Conservation (phyloP, 2,329 filamentous ascomycete genomes). For the Fusarium neocosmosporiellum region DNA sequence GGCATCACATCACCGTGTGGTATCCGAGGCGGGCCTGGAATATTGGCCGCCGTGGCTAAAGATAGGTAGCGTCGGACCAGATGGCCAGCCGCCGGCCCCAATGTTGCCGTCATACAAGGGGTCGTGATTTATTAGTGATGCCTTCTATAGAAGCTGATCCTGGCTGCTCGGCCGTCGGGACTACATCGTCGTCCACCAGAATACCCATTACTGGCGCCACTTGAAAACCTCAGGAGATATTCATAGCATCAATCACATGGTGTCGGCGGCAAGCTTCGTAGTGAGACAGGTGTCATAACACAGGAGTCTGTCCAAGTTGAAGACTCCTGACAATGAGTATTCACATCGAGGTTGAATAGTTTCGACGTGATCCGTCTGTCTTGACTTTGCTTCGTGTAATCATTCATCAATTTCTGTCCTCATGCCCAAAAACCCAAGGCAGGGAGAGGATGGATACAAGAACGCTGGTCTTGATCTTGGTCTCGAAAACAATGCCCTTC, state of each 20-base stretch:
- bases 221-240: neutral
- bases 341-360: neutral
- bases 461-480: neutral
- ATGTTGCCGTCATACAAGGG: neutral
- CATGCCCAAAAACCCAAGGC: neutral
- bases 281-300: neutral
- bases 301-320: neutral
- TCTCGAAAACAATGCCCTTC: neutral
- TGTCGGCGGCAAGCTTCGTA: neutral
- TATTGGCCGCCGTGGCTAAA: slow-evolving; percentile 20
- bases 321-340: neutral
- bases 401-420: neutral
- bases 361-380: neutral
- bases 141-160: neutral
- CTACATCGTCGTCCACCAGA: neutral
- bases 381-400: neutral
- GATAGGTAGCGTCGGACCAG: slow-evolving; percentile 16
- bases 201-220: neutral
- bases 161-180: neutral
- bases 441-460: neutral
- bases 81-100: neutral
- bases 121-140: neutral
- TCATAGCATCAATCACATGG: neutral
- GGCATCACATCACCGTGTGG: slow-evolving; percentile 3
- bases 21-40: slow-evolving; percentile 6